These are phyloP conservation scores for Russula olivacea DNA, from an alignment of 768 basidiomycete species.

Conservation along the genomic window DNA sequence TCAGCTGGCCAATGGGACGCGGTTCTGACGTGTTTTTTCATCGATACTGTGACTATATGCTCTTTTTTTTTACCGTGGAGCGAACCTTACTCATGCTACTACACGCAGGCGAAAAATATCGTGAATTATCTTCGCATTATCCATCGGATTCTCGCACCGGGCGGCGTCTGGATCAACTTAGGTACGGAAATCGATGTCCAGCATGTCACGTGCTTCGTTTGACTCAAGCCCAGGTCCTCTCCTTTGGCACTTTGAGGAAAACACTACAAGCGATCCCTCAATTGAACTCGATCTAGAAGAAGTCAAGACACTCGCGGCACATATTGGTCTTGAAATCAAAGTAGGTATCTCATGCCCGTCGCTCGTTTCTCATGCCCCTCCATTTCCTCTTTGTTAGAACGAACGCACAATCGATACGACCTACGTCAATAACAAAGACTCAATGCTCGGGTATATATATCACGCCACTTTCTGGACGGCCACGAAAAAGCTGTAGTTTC, in stretches of 20 bases:
- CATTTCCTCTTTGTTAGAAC: constrained; percentile 45
- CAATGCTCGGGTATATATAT: constrained; percentile 83
- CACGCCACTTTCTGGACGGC: constrained; percentile 83
- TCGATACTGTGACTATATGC: constrained; percentile 68
- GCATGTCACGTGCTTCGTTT: background rate
- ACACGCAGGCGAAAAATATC: constrained; percentile 75
- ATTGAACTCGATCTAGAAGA: constrained; percentile 90
- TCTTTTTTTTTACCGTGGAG: background rate
- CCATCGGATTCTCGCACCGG: constrained; percentile 72
- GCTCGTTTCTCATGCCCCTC: background rate
- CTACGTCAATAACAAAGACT: constrained; percentile 76
- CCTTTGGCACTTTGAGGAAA: constrained; percentile 98
- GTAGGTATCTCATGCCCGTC: constrained; percentile 40
- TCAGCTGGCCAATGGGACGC: constrained; percentile 83
- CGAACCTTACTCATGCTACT: background rate
- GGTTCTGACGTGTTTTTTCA: constrained; percentile 92
- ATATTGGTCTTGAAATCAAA: constrained; percentile 76
- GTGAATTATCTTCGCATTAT: constrained; percentile 87
- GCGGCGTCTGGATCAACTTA: constrained; percentile 90
- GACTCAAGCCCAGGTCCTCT: constrained; percentile 58
- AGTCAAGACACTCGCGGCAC: constrained; percentile 64
- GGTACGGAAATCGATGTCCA: constrained; percentile 37
- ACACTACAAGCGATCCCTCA: constrained; percentile 68
- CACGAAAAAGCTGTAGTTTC: constrained; percentile 34
- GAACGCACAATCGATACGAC: constrained; percentile 76